These are phyloP conservation scores for Leptographium radiaticola DNA, from an alignment of 2,329 filamentous ascomycete genomes.

Conservation along the genomic window DNA sequence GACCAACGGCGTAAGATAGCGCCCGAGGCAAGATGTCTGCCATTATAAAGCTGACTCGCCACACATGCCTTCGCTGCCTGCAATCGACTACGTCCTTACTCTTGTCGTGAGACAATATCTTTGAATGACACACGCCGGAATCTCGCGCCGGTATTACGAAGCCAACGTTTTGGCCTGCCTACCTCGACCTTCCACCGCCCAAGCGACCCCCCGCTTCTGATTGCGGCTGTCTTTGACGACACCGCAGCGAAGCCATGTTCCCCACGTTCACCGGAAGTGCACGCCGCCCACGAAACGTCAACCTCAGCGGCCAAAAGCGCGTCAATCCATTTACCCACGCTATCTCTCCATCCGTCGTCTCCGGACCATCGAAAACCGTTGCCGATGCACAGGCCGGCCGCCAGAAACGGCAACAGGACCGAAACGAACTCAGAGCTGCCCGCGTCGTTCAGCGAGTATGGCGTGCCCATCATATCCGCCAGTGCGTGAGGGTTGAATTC, in stretches of 20 bases:
- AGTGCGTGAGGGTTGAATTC: slow-evolving; percentile 40
- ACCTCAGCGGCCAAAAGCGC: slow-evolving; percentile 68
- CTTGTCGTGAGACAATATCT: neutral
- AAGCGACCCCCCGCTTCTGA: neutral
- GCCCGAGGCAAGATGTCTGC: neutral
- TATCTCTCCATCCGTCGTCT: slow-evolving; percentile 41
- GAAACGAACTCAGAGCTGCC: slow-evolving; percentile 61
- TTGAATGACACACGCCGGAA: neutral
- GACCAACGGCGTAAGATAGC: neutral
- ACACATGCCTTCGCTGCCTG: neutral
- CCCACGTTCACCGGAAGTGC: slow-evolving; percentile 82
- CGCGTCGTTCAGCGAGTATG: slow-evolving; percentile 66
- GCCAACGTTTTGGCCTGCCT: neutral
- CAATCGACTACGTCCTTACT: neutral
- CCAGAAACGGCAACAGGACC: slow-evolving; percentile 64
- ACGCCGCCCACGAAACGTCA: slow-evolving; percentile 78
- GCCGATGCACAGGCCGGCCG: slow-evolving; percentile 81
- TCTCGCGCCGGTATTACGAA: neutral
- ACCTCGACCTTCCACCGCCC: neutral
- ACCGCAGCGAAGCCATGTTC: slow-evolving; percentile 49
- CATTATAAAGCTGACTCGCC: neutral
- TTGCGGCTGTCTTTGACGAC: neutral
- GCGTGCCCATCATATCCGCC: slow-evolving; percentile 61
- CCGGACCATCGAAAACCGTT: slow-evolving; percentile 62
- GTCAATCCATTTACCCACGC: slow-evolving; percentile 64